Base-by-base conservation (phyloP, 2,329 filamentous ascomycete species). In the Daldinia eschscholtzii region DNA sequence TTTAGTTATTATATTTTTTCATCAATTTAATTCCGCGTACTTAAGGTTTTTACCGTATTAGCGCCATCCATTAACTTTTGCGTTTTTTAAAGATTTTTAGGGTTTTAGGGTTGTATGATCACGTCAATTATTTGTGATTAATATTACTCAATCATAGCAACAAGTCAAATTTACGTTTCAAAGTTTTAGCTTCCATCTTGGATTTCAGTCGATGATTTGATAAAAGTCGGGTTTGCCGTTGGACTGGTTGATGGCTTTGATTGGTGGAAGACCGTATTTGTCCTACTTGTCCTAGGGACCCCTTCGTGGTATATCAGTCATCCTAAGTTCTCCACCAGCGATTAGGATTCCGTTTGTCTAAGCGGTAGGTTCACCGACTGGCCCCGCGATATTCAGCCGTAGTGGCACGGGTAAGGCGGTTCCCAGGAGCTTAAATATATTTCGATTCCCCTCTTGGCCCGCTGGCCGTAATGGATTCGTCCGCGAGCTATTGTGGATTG, bases 181-280 rank as follows among this genome's bases (percentile, higher is more conserved):
- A 1, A 10, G 9, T 15, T 42, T 18, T 6, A 18, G n/a, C n/a
- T 9, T 42, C 6, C 20, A 3, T 6, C 41, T 15, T 6, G 6
- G 6, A 42, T 2, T 30, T 15, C 33, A 3, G 15, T 18, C 15
- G 26, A 18, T 52, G 28, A 23, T 15, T 9, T 10, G 33, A 35
- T 42, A 42, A 37, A 53, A 37, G 33, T 59, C 66, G 66, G 66
- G n/a, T 35, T 65, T 12, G 33, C 61, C 66, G 66, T 41, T 23
- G 20, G 2, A 15, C 10, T 18, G 28, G 39, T 20, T 2, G 9
- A 30, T 26, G 15, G 26, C 2, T 3, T 26, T 59, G 39, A 65
- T 61, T 68, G 57, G 58, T 20, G 12, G 26, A 41, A 35, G 46
- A 26, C 1, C 35, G 35, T 15, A 23, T 57, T 13, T 18, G 15